Percentiles rank a stretch among this genome's conserved stretches.
These are phyloP conservation scores for Echium plantagineum DNA, from an alignment of 257 asterid genomes.

Conservation along the genomic window DNA sequence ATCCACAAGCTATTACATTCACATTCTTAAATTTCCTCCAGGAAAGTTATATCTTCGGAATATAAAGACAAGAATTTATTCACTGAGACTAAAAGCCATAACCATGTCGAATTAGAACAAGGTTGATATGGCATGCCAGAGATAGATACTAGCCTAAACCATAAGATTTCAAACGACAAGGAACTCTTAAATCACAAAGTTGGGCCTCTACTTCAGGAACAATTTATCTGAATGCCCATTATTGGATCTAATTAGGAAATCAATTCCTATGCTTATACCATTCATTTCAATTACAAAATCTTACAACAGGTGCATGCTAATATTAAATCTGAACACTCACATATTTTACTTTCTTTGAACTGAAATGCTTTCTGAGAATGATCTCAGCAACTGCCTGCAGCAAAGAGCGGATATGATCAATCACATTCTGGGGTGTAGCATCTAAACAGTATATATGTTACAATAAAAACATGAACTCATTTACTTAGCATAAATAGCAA, in stretches of 20 bases:
- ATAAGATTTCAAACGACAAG: not conserved
- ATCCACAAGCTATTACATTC: not conserved
- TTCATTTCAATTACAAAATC: not conserved
- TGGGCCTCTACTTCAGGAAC: not conserved
- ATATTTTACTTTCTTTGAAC: conserved; percentile 41
- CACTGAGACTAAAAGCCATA: too few species aligned
- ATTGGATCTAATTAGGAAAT: not conserved
- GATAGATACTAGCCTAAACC: not conserved
- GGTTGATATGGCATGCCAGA: not conserved
- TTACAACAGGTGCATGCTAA: not conserved
- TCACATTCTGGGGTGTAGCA: not conserved
- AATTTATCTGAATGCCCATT: not conserved
- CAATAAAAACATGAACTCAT: not conserved
- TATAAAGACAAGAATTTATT: too few species aligned
- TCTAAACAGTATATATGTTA: not conserved
- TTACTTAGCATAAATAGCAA: not conserved
- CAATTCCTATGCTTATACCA: not conserved
- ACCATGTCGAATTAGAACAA: too few species aligned
- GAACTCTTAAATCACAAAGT: not conserved
- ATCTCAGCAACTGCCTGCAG: conserved; percentile 72
- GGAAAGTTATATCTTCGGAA: not conserved
- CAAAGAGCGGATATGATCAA: conserved; percentile 8
- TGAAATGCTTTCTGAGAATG: conserved; percentile 50
- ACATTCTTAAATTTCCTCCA: not conserved
- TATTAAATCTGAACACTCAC: conserved; percentile 31